phyloP scores from a whole-genome alignment of 176 grass and related monocot species.

The Paspalum vaginatum region DNA sequence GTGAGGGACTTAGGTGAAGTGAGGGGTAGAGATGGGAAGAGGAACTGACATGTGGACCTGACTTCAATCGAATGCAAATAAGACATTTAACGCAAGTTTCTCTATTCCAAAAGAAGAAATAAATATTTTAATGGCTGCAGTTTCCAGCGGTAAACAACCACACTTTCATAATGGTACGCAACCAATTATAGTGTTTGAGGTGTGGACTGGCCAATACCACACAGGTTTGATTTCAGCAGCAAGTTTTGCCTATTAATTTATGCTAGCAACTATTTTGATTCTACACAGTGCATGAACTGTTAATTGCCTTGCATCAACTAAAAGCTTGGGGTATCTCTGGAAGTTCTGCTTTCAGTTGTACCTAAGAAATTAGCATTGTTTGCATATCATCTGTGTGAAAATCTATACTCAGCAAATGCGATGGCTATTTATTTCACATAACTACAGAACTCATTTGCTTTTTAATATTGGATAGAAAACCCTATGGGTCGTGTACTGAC shows the following conservation, averaged over 20 bases:
- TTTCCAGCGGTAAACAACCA: no score
- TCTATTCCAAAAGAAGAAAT: no score
- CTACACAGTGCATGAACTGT: constrained; percentile 11
- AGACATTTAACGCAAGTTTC: no score
- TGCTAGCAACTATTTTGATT: constrained; percentile 1
- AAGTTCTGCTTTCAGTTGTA: neutral
- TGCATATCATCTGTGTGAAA: constrained; percentile 5
- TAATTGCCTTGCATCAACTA: constrained; percentile 8
- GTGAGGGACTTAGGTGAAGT: no score
- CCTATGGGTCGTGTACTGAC: neutral
- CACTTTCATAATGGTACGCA: no score
- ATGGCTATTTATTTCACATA: neutral
- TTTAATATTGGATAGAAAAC: constrained; percentile 9
- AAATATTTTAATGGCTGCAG: no score
- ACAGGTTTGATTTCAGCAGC: no score
- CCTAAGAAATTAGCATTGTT: constrained; percentile 3
- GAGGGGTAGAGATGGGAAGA: no score
- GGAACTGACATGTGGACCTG: no score
- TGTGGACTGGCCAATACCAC: no score
- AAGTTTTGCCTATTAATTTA: neutral
- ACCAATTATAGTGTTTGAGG: no score
- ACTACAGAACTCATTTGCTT: constrained; percentile 15
- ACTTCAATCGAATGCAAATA: no score
- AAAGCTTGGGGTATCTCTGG: neutral
- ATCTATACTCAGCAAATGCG: neutral